Evolutionary conservation across 1,284 basidiomycete species (phyloP).

Genomic region (Golubevia sp.): DNA sequence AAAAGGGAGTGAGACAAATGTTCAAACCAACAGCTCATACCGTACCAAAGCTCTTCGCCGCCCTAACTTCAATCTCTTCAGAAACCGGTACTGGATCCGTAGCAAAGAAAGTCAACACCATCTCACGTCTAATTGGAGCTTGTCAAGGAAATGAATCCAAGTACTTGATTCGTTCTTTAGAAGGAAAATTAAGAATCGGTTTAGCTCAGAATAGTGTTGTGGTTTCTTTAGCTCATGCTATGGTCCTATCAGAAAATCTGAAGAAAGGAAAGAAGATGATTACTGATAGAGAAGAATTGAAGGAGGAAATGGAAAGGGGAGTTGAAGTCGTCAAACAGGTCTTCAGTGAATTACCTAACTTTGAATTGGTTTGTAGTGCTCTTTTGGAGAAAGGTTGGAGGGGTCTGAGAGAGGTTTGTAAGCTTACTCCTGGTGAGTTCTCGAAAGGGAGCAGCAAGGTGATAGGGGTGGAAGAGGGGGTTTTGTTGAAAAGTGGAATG

Average conservation of each 20-base stretch:
- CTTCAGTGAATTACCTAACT: conserved; percentile 92
- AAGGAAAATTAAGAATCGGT: conserved; percentile 96
- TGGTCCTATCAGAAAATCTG: conserved; percentile 18
- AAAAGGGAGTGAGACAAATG: conserved; percentile 89
- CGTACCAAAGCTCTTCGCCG: conserved; percentile 78
- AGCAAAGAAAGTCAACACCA: conserved; percentile 91
- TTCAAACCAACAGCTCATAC: conserved; percentile 93
- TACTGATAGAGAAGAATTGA: conserved; percentile 73
- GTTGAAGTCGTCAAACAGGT: conserved; percentile 82
- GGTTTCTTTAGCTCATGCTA: conserved; percentile 48
- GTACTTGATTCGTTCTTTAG: conserved; percentile 91
- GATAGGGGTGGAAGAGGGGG: too few relatives aligned
- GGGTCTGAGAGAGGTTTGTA: conserved; percentile 75
- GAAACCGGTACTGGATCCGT: conserved; percentile 70
- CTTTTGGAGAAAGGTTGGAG: conserved; percentile 79
- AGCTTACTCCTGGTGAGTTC: conserved; percentile 78
- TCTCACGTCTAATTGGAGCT: conserved; percentile 89
- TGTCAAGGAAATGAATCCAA: conserved; percentile 88
- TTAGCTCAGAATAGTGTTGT: conserved; percentile 85
- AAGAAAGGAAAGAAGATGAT: conserved; percentile 68
- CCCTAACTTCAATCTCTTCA: not conserved
- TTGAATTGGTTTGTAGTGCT: conserved; percentile 92
- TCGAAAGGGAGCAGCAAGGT: not conserved
- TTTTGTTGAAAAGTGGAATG: not conserved
- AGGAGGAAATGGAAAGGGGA: conserved; percentile 77